Evolutionary conservation across 495 filamentous ascomycete species (phyloP), one percentile per base, ranked within the genome.

Genomic region (Tuber indicum): DNA sequence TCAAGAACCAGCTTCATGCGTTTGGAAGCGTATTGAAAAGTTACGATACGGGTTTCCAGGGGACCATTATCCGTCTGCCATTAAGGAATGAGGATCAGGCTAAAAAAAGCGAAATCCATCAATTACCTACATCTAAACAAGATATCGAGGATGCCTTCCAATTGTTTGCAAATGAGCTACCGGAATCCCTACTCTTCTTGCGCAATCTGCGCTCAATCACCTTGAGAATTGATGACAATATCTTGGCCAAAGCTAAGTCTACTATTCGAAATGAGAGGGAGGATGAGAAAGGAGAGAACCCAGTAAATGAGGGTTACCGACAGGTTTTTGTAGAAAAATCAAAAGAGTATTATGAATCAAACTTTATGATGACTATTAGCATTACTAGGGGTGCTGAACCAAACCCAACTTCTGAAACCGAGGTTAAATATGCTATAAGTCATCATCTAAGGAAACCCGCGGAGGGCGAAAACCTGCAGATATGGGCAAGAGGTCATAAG

Each of bases 51-150:
- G 45, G 19, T 7, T 78, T 84, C 26, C 73, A 84, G 39, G 85
- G 84, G 19, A 87, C 86, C 17, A 83, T 86, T 14, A 85, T 87
- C 43, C 85, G 86, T 17, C 82, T 87, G n/a, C n/a, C n/a, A n/a
- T n/a, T n/a, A n/a, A n/a, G n/a, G n/a, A n/a, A n/a, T n/a, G n/a
- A n/a, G n/a, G n/a, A 72, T 14, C 85, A 85, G 52, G 84, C 82
- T 1, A 23, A 8, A 12, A 42, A 69, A 52, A 80, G 78, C 36
- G 78, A 78, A 41, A 86, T 86, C 72, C 78, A 77, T 44, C 62
- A 42, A 14, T 78, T 81, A 74, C 74, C 81, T 12, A 84, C 81
- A n/a, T 74, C 77, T 21, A 26, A 71, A 19, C 75, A 83, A 21
- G 76, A 82, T 16, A 84, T 87, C 10, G 71, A 76, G 19, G 76